Base-by-base conservation (phyloP, 2,329 filamentous ascomycete genomes). In the Ophiosphaerella herpotricha region DNA sequence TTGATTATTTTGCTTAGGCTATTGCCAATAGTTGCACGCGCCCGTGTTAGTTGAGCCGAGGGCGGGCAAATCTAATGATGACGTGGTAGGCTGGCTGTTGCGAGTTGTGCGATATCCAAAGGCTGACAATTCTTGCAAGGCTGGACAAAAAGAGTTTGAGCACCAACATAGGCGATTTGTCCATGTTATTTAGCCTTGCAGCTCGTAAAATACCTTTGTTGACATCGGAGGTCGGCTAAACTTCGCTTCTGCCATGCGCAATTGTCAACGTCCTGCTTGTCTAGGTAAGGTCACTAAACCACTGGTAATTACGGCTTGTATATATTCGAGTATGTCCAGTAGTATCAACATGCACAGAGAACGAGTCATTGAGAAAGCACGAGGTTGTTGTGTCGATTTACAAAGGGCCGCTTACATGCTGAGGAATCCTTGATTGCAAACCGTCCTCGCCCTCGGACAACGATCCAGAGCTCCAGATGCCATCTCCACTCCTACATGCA, bases 371-470 rank as follows among this genome's bases (percentile, higher is more conserved):
- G 46, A 68, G 57, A 55, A 61, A 68, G 51, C 52, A 57, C 68
- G 62, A 65, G 64, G 61, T 68, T 69, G 67, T 64, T 55, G 61
- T 60, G 70, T 72, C 63, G 66, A 71, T 72, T 70, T 71, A 70
- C 63, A 70, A 72, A 67, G 64, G 67, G 69, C 69, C 69, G 63
- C 68, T 71, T 68, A 74, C 74, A 74, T 64, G 72, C 73, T 67
- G 70, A 75, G 74, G 73, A 71, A 71, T 78, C 75, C 75, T 78
- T 73, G 73, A 77, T 74, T 68, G 71, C 70, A 74, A 67, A 71
- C 67, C 68, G 67, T 73, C 70, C 70, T 74, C 66, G 64, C 72
- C 61, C 68, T 61, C 57, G 63, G 66, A 70, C 63, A 61, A 66
- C 58, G 50, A 64, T 67, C 68, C 60, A 61, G 61, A 70, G 68